Evolutionary conservation across 192 early-diverging fungal genomes (phyloP).

Genomic region (Coemansia furcata): DNA sequence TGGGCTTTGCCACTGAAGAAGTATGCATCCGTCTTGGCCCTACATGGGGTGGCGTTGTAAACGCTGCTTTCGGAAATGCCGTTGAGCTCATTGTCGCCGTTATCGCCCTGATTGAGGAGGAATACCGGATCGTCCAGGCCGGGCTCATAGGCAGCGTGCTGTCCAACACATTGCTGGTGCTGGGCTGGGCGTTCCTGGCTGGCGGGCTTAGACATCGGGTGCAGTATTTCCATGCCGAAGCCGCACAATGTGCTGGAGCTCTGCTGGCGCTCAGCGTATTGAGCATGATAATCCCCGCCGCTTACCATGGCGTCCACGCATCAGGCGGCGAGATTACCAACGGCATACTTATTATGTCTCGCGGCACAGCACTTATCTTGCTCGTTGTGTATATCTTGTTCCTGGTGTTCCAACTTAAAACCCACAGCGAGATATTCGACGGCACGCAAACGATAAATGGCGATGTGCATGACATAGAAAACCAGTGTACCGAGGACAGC

Average conservation of each 20-base stretch:
- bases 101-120: slow-evolving; percentile 61
- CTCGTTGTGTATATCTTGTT: slow-evolving; percentile 67
- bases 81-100: slow-evolving; percentile 59
- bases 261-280: slow-evolving; percentile 64
- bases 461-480: background rate
- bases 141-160: slow-evolving; percentile 88
- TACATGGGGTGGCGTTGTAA: slow-evolving; percentile 64
- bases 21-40: slow-evolving; percentile 65
- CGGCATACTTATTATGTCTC: slow-evolving; percentile 60
- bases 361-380: slow-evolving; percentile 67
- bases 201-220: slow-evolving; percentile 70
- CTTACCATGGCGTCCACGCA: slow-evolving; percentile 58
- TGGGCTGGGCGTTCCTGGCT: slow-evolving; percentile 83
- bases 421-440: slow-evolving; percentile 62
- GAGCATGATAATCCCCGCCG: slow-evolving; percentile 69
- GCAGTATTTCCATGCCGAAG: slow-evolving; percentile 68
- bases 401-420: slow-evolving; percentile 84
- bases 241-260: slow-evolving; percentile 68
- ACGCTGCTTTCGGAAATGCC: slow-evolving; percentile 71
- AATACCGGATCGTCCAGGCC: slow-evolving; percentile 67
- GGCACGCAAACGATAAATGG: slow-evolving; percentile 27
- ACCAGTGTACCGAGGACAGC: background rate
- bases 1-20: slow-evolving; percentile 89
- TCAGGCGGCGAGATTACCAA: slow-evolving; percentile 46
- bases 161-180: slow-evolving; percentile 85